Evolutionary conservation across 139 green algal species (phyloP), one percentile per base, ranked within the genome.

Genomic region (Chlamydomonas eustigma): DNA sequence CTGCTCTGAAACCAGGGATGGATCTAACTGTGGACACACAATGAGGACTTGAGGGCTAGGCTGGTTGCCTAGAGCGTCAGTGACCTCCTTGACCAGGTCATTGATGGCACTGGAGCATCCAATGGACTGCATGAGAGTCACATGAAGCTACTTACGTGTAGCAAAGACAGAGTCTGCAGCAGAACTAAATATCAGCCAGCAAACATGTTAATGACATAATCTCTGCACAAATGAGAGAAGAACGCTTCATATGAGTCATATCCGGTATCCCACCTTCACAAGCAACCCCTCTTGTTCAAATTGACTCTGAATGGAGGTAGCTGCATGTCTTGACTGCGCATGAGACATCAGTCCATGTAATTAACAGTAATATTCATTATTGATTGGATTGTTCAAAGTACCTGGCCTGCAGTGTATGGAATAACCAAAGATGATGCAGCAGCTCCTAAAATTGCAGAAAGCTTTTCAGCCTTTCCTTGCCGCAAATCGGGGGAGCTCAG

Each of bases 381-480:
- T 0, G 64, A 52, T 39, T 66, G 50, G 50, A 63, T 18, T 63
- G 25, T 33, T 69, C 25, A 24, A 69, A 69, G 18, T 33, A 81
- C 76, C 76, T 81, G 25, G 68, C 68, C 75, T 12, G 38, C 34
- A 0, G 77, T 12, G 25, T 77, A 82, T n/a, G 77, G 77, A 25
- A 82, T 4, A 3, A 70, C 77, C 52, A 78, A 37, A 0, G 77
- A 74, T 0, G 77, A 78, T 30, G 36, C 58, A 1, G 77, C 77
- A n/a, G 31, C 33, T 39, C 4, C 32, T 1, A 82, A 12, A 1
- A 82, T 2, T 1, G 24, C 2, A 39, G 38, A 31, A 5, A 82
- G 77, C n/a, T n/a, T 50, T 2, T 22, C 3, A 1, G 74, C 39
- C 1, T 51, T 37, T 5, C 71, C n/a, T 30, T 37, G 35, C 22